Evolutionary conservation across 2,329 filamentous ascomycete species (phyloP).

Genomic region (Graphilbum fragrans): DNA sequence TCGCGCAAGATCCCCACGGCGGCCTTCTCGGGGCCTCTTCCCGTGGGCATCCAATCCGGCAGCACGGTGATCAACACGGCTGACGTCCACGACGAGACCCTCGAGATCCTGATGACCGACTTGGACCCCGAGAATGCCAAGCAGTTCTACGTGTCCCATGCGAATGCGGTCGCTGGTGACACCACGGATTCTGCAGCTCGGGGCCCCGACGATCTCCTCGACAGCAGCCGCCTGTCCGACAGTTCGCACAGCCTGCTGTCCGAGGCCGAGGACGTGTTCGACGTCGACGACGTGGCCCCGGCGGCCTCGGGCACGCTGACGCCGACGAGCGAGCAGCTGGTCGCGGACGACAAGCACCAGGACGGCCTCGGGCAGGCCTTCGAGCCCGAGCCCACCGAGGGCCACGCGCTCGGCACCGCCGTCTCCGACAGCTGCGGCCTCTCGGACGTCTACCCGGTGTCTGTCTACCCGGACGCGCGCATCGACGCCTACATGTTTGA

Average conservation of each 20-base stretch:
- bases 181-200: slow-evolving; percentile 20
- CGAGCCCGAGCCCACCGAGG: slow-evolving; percentile 77
- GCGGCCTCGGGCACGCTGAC: slow-evolving; percentile 40
- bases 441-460: slow-evolving; percentile 74
- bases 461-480: slow-evolving; percentile 80
- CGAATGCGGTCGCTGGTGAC: slow-evolving; percentile 81
- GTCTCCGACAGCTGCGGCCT: slow-evolving; percentile 86
- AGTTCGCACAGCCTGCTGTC: slow-evolving; percentile 29
- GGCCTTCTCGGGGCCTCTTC: slow-evolving; percentile 15
- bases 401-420: slow-evolving; percentile 82
- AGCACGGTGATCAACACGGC: slow-evolving; percentile 21
- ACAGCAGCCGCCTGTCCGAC: slow-evolving; percentile 29
- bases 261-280: slow-evolving; percentile 47
- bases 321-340: slow-evolving; percentile 42
- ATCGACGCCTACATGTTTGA: slow-evolving; percentile 96
- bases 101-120: slow-evolving; percentile 63
- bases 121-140: slow-evolving; percentile 56
- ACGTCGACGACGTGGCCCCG: slow-evolving; percentile 68
- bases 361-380: too few species aligned
- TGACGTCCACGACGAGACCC: slow-evolving; percentile 58
- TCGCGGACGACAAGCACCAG: too few species aligned
- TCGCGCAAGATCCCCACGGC: slow-evolving; percentile 33
- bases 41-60: background rate
- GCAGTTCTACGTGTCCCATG: slow-evolving; percentile 58
- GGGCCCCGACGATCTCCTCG: background rate